Conservation (phyloP, 2,329 filamentous ascomycete genomes). For the Penicillium polonicum region DNA sequence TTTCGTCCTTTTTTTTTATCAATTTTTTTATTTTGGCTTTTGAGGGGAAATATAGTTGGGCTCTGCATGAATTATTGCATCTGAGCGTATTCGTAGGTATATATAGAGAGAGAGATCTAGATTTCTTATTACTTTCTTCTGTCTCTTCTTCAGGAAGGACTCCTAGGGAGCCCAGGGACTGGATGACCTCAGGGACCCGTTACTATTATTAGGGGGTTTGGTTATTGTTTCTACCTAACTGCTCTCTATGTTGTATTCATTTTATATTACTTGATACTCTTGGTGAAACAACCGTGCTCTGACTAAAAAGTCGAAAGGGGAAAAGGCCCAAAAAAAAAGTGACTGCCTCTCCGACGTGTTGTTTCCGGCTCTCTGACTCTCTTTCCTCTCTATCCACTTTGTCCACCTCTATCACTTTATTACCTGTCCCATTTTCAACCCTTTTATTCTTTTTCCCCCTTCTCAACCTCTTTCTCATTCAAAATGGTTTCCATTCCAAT, state of each 20-base stretch:
- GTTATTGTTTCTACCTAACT: background rate
- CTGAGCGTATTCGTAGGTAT: background rate
- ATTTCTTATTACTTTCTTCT: background rate
- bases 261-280: background rate
- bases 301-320: constrained; percentile 7
- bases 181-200: background rate
- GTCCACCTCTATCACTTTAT: too few relatives aligned
- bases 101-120: constrained; percentile 1
- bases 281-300: background rate
- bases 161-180: background rate
- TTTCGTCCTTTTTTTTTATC: too few relatives aligned
- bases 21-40: too few relatives aligned
- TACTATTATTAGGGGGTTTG: constrained; percentile 1
- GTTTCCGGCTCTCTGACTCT: constrained; percentile 1
- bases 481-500: constrained; percentile 90
- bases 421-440: background rate
- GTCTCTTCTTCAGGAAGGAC: background rate
- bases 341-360: constrained; percentile 4
- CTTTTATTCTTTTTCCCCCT: background rate
- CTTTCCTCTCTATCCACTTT: background rate
- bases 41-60: background rate
- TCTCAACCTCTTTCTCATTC: constrained; percentile 7
- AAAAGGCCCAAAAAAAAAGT: constrained; percentile 12
- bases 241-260: background rate
- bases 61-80: constrained; percentile 1